A percentile compares a stretch with the other conserved stretches of the same genome.
Evolutionary conservation across 139 green algal genomes (phyloP).

Genomic region (Chlamydomonas sp.): DNA sequence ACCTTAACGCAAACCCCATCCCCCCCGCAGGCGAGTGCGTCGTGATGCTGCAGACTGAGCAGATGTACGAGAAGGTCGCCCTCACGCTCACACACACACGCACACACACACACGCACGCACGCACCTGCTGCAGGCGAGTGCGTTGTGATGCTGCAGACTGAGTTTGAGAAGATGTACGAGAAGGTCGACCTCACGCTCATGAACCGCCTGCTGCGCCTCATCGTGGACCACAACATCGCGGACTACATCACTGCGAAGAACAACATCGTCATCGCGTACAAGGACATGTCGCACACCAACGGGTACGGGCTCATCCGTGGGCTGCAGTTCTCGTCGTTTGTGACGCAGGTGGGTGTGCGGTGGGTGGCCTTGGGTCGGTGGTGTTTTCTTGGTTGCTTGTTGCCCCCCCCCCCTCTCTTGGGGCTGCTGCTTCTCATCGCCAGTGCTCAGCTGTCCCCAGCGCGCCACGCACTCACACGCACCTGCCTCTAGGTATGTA

Average conservation of each 20-base stretch:
- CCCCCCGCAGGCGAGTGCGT: too few species aligned
- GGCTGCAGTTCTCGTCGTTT: constrained; percentile 97
- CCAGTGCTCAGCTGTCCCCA: too few species aligned
- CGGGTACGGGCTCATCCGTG: constrained; percentile 93
- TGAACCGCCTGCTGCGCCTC: constrained; percentile 94
- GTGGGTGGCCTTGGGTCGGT: not conserved
- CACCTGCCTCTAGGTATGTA: too few species aligned
- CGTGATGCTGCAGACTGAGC: constrained; percentile 96
- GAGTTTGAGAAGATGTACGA: constrained; percentile 97
- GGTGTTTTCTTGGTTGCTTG: not conserved
- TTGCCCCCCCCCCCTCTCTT: not conserved
- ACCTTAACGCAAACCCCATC: too few species aligned
- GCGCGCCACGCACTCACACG: too few species aligned
- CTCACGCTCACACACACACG: too few species aligned
- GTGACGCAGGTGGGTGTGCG: constrained; percentile 58
- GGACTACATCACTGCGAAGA: constrained; percentile 96
- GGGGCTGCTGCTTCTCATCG: not conserved
- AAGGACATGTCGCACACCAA: constrained; percentile 99
- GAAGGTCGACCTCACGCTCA: constrained; percentile 96
- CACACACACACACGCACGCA: too few species aligned
- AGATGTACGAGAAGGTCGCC: constrained; percentile 99
- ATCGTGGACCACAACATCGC: constrained; percentile 98
- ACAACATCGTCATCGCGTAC: constrained; percentile 78
- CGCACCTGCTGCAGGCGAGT: too few species aligned
- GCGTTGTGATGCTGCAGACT: constrained; percentile 96